phyloP scores from a whole-genome alignment of 1,284 basidiomycete genomes.

The Heterobasidion occidentale region DNA sequence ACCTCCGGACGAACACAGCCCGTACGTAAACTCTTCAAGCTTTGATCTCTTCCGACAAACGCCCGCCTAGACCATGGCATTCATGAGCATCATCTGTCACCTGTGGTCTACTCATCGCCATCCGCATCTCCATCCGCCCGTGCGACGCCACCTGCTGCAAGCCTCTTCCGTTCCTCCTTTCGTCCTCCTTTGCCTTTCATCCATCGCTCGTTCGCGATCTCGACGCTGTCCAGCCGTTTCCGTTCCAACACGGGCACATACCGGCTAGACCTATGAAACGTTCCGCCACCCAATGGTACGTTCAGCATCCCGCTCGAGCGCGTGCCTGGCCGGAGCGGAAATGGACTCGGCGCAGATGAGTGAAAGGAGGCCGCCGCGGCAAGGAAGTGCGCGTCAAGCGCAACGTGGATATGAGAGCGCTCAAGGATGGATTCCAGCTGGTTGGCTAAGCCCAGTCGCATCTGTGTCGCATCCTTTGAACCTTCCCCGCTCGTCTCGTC shows the following conservation, averaged over 20 bases:
- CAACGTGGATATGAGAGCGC: conserved; percentile 49
- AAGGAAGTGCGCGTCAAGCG: conserved; percentile 59
- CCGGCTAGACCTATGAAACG: conserved; percentile 46
- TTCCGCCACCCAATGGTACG: conserved; percentile 72
- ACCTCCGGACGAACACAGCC: not conserved
- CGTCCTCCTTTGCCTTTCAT: conserved; percentile 51
- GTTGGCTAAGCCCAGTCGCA: conserved; percentile 35
- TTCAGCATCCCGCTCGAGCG: conserved; percentile 26
- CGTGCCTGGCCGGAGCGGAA: conserved; percentile 7
- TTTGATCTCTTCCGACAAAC: not conserved
- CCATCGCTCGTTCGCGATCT: conserved; percentile 75
- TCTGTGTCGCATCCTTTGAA: conserved; percentile 19
- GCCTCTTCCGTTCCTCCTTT: conserved; percentile 16
- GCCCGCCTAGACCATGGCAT: not conserved
- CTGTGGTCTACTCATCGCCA: not conserved
- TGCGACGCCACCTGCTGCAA: not conserved
- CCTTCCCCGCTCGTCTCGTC: conserved; percentile 21
- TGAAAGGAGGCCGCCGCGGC: conserved; percentile 38
- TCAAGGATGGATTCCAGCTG: conserved; percentile 52
- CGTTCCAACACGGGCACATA: conserved; percentile 65
- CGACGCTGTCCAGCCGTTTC: conserved; percentile 61
- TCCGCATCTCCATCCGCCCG: conserved; percentile 9
- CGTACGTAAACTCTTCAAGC: not conserved
- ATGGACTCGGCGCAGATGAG: conserved; percentile 12
- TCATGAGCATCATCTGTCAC: not conserved